Conservation (phyloP, 129 eudicot species). For the Smallanthus sonchifolius region DNA sequence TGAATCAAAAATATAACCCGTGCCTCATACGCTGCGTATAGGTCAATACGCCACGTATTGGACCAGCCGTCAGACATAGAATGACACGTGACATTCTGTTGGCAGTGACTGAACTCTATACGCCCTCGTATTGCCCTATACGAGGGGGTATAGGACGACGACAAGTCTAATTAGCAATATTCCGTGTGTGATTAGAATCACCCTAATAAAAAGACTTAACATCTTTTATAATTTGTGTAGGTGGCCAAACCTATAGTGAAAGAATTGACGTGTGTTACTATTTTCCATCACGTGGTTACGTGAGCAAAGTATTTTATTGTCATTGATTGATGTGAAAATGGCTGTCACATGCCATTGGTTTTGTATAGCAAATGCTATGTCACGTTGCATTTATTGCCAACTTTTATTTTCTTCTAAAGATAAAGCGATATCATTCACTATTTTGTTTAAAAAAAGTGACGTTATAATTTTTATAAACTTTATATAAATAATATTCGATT, state of each 20-base stretch:
- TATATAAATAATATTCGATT: too few species aligned
- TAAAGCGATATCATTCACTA: not conserved
- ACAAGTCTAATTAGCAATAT: too few species aligned
- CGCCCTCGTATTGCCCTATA: too few species aligned
- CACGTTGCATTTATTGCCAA: not conserved
- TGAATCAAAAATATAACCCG: too few species aligned
- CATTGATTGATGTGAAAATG: not conserved
- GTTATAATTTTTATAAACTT: not conserved
- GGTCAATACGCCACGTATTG: too few species aligned
- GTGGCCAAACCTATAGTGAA: not conserved
- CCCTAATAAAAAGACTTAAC: too few species aligned
- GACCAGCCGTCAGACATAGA: too few species aligned
- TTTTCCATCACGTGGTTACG: not conserved
- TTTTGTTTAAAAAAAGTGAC: not conserved
- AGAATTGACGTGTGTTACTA: not conserved
- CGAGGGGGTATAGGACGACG: too few species aligned
- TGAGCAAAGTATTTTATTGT: conserved; percentile 4
- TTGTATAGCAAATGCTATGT: not conserved
- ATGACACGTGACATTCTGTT: too few species aligned
- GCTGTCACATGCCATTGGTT: conserved; percentile 2
- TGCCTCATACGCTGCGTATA: too few species aligned
- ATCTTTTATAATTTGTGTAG: not conserved
- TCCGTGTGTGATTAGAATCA: too few species aligned
- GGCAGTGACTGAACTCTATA: too few species aligned
- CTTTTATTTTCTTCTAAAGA: not conserved